Percentiles rank a stretch among this genome's conserved stretches.
phyloP scores from a whole-genome alignment of 2,329 filamentous ascomycete species.

The Fusarium tricinctum region DNA sequence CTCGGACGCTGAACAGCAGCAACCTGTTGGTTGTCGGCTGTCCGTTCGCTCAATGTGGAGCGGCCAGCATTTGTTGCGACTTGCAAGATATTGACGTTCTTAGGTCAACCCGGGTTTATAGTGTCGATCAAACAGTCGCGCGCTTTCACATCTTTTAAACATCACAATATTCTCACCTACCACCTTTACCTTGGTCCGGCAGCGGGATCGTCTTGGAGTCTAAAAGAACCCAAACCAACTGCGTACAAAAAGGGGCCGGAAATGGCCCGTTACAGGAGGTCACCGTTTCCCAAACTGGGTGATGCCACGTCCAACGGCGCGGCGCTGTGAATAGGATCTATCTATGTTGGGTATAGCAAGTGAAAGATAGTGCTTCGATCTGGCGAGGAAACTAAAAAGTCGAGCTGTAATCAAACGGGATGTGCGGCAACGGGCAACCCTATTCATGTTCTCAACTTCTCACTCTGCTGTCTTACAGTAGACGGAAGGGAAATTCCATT shows the following conservation, averaged over 20 bases:
- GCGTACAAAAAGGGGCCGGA: conserved; percentile 39
- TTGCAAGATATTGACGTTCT: conserved; percentile 25
- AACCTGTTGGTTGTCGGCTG: not conserved
- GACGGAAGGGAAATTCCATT: conserved; percentile 33
- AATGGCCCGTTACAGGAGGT: conserved; percentile 42
- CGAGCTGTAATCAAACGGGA: conserved; percentile 19
- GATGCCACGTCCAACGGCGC: conserved; percentile 39
- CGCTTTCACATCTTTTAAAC: not conserved
- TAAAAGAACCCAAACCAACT: conserved; percentile 16
- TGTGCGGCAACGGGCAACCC: conserved; percentile 10
- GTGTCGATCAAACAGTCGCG: conserved; percentile 38
- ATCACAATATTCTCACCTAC: conserved; percentile 34
- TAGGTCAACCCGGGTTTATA: conserved; percentile 3
- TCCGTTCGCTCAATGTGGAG: conserved; percentile 27
- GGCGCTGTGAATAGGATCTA: conserved; percentile 13
- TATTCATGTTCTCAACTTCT: not conserved
- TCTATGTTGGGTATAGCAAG: conserved; percentile 11
- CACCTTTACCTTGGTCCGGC: conserved; percentile 18
- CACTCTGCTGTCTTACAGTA: conserved; percentile 16
- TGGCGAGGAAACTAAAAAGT: conserved; percentile 8
- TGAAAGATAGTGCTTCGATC: not conserved
- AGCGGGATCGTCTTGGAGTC: conserved; percentile 23
- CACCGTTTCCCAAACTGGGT: conserved; percentile 38
- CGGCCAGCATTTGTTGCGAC: conserved; percentile 19
- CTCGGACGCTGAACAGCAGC: conserved; percentile 4